A percentile compares a stretch with the other conserved stretches of the same genome.
Conservation (phyloP, 148 eudicot species). For the Rhododendron kiyosumense region DNA sequence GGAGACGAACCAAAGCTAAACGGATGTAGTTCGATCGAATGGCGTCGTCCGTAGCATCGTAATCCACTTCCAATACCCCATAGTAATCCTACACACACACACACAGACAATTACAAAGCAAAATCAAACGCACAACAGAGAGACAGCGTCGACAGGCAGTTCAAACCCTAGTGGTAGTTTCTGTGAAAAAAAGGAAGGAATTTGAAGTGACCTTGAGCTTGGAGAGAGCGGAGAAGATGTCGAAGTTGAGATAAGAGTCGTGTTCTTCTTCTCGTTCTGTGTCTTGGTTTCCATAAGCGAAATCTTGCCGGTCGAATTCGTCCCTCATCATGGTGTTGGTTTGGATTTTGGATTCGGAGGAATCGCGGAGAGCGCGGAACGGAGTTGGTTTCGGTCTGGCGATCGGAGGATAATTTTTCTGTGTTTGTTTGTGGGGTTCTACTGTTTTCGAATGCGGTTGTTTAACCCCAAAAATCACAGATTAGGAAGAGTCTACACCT, state of each 20-base stretch:
- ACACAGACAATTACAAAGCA: neutral
- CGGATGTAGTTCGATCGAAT: conserved; percentile 91
- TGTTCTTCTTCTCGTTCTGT: conserved; percentile 22
- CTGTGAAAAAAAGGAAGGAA: neutral
- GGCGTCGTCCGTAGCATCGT: conserved; percentile 78
- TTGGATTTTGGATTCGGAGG: neutral
- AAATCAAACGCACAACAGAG: neutral
- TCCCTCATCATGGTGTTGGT: conserved; percentile 39
- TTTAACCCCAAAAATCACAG: neutral
- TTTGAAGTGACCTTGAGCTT: conserved; percentile 56
- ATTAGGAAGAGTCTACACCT: neutral
- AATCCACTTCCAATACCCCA: conserved; percentile 74
- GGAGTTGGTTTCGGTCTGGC: neutral
- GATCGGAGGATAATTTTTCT: neutral
- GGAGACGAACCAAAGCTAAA: conserved; percentile 68
- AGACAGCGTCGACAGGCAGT: neutral
- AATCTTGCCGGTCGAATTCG: conserved; percentile 21
- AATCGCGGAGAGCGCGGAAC: neutral
- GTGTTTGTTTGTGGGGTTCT: neutral
- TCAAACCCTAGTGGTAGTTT: neutral
- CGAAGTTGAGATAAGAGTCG: conserved; percentile 52
- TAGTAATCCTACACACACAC: conserved; percentile 71
- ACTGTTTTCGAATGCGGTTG: neutral
- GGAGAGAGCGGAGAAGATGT: conserved; percentile 46
- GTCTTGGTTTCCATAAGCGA: conserved; percentile 15